Conservation (phyloP, 768 basidiomycete genomes). For the Tubosaeta sp. region DNA sequence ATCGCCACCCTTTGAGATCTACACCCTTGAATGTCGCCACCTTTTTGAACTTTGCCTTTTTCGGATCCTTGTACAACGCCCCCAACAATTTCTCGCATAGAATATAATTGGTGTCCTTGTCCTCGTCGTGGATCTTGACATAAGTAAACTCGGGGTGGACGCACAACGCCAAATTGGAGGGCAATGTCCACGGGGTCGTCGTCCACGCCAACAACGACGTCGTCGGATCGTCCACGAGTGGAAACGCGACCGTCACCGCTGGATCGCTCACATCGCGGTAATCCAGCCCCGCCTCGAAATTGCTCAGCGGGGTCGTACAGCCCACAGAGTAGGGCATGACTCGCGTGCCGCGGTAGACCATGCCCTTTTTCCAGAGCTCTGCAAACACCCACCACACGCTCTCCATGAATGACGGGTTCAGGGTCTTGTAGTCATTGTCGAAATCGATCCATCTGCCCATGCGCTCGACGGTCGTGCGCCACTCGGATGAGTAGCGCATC, state of each 20-base stretch:
- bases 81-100: constrained; percentile 82
- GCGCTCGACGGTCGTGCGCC: constrained; percentile 92
- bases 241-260: constrained; percentile 90
- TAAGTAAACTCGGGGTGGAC: constrained; percentile 96
- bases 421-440: constrained; percentile 98
- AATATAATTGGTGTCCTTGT: constrained; percentile 84
- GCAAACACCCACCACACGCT: constrained; percentile 99
- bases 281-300: constrained; percentile 92
- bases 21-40: constrained; percentile 80
- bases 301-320: constrained; percentile 92
- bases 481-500: constrained; percentile 94
- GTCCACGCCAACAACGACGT: constrained; percentile 97
- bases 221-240: constrained; percentile 85
- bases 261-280: constrained; percentile 95
- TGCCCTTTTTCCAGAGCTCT: constrained; percentile 84
- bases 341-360: constrained; percentile 89
- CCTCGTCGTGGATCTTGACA: constrained; percentile 92
- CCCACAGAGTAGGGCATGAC: constrained; percentile 99
- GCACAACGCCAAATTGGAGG: constrained; percentile 91
- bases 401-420: constrained; percentile 94
- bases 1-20: constrained; percentile 96
- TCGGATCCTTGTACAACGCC: constrained; percentile 93
- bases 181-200: constrained; percentile 97
- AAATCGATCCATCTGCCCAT: constrained; percentile 99
- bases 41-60: constrained; percentile 95